Base-by-base conservation (phyloP, 2,329 filamentous ascomycete species). In the Sarocladium oryzae region DNA sequence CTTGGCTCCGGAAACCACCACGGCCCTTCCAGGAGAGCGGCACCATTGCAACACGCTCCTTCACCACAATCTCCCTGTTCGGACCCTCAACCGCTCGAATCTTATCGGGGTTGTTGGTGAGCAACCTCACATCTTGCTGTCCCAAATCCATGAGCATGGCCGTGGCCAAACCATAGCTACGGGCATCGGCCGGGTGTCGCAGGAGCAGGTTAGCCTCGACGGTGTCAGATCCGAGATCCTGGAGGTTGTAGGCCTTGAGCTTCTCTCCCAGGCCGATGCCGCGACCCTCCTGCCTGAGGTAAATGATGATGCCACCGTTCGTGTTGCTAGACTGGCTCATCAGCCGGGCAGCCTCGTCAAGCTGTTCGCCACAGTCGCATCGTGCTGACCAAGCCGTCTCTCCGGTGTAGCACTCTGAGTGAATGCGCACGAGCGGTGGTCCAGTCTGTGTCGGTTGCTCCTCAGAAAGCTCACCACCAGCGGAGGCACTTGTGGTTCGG, bases 61-160 rank as follows among this genome's bases (percentile, higher is more conserved):
- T 88, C 2, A 99, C 93, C 8, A 86, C 78, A 11, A 99, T 78
- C 69, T 99, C 92, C 10, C 90, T 75, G 57, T 88, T 88, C 0
- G 91, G 91, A 0, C 93, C 93, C 66, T 99, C 93, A 1, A 99
- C 88, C 0, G 93, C 93, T 15, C 89, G 77, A 37, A 99, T 88
- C 73, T 99, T 99, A 60, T 99, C 93, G 0, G 93, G 93, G 61
- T 99, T 99, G 66, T 99, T 99, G 9, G 93, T 99, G 60, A 99
- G 71, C 49, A 99, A 71, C 32, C 88, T 77, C 50, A 97, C 84
- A 24, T 91, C 87, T 11, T 72, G 67, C 58, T 95, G 78, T 0
- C 89, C 91, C 26, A 99, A 72, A 69, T 99, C 93, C 54, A 84
- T 76, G 51, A 99, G 74, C 78, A 99, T 97, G 0, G 92, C 91